These are phyloP conservation scores for Cyamopsis tetragonoloba DNA, from an alignment of 306 rosid genomes.

Conservation along the genomic window DNA sequence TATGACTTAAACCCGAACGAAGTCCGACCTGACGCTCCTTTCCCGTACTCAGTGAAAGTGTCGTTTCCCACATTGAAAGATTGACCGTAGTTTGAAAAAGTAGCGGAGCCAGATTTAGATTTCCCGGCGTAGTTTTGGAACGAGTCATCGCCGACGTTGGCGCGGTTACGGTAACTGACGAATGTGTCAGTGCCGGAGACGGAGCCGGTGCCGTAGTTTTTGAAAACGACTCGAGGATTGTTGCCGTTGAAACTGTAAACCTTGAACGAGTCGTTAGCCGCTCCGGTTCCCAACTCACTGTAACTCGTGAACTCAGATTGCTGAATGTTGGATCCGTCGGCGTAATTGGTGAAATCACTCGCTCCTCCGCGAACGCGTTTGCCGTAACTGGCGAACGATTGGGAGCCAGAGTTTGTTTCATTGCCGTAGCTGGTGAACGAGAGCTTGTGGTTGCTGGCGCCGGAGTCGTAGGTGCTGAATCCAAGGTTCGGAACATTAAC, in stretches of 20 bases:
- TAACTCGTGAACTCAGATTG: conserved; percentile 63
- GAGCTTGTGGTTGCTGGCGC: conserved; percentile 50
- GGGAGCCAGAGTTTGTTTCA: conserved; percentile 74
- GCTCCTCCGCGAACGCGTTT: conserved; percentile 54
- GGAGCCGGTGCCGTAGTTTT: conserved; percentile 52
- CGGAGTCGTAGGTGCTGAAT: conserved; percentile 63
- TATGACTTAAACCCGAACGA: conserved; percentile 58
- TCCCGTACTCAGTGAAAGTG: conserved; percentile 71
- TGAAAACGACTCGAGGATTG: conserved; percentile 61
- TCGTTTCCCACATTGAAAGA: conserved; percentile 86
- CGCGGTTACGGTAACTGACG: conserved; percentile 57
- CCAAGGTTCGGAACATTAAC: conserved; percentile 80
- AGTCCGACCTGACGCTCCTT: conserved; percentile 43
- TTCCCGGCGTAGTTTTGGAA: conserved; percentile 60
- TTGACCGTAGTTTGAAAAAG: conserved; percentile 63
- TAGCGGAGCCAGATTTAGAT: conserved; percentile 49
- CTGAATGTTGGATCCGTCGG: conserved; percentile 48
- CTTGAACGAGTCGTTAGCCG: conserved; percentile 58
- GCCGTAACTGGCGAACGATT: conserved; percentile 58
- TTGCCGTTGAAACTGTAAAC: conserved; percentile 61
- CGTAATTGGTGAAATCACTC: conserved; percentile 62
- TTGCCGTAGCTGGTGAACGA: conserved; percentile 62
- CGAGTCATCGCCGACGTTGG: conserved; percentile 67
- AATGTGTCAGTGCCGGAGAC: conserved; percentile 46
- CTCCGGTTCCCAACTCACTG: conserved; percentile 48